Evolutionary conservation across 139 green algal genomes (phyloP).

Genomic region (Asterochloris erici): DNA sequence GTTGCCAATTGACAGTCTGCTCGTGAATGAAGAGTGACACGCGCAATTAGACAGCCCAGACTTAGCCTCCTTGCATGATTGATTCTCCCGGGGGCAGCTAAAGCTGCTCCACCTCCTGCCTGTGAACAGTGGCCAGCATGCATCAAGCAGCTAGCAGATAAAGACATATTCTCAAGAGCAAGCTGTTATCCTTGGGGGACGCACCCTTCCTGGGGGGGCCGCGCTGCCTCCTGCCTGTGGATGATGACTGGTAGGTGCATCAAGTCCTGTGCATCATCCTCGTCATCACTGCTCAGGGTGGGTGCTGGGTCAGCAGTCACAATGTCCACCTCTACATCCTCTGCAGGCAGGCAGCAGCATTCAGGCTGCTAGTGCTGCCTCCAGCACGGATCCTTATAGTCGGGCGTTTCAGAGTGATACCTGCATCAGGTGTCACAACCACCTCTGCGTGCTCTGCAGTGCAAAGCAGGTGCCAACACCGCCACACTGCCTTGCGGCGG

Average conservation of each 20-base stretch:
- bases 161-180: not conserved
- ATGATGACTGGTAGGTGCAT: constrained; percentile 24
- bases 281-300: constrained; percentile 21
- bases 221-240: not conserved
- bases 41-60: no score
- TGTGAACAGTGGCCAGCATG: not conserved
- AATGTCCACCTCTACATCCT: constrained; percentile 27
- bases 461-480: not conserved
- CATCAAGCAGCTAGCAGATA: not conserved
- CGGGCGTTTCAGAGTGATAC: not conserved
- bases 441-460: no score
- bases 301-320: constrained; percentile 9
- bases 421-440: not conserved
- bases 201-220: not conserved
- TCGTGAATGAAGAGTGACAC: no score
- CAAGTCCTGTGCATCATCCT: constrained; percentile 4
- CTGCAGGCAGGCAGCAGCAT: not conserved
- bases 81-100: no score
- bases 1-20: no score
- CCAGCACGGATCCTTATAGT: not conserved
- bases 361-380: no score
- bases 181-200: not conserved
- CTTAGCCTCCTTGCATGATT: no score
- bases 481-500: no score
- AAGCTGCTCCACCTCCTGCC: no score